phyloP scores from a whole-genome alignment of 1,284 basidiomycete genomes.

The Ustilago nuda region DNA sequence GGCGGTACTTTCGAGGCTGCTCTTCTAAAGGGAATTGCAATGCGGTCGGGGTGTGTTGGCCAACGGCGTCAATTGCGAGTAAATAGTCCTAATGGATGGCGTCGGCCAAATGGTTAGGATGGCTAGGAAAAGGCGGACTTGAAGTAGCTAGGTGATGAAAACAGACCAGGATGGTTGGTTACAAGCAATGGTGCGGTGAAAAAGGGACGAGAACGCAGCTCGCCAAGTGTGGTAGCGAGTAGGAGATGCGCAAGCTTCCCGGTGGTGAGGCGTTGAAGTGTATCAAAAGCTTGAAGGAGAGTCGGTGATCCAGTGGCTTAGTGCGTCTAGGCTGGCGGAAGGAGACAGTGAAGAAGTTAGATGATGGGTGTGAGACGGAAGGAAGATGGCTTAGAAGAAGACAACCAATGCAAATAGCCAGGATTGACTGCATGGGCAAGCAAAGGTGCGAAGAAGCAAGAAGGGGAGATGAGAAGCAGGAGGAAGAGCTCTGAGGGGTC shows the following conservation, averaged over 20 bases:
- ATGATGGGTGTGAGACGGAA: neutral
- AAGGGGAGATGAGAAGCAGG: neutral
- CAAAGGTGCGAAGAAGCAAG: slow-evolving; percentile 8
- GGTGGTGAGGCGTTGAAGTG: slow-evolving; percentile 11
- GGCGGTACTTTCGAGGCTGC: neutral
- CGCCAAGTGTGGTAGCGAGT: neutral
- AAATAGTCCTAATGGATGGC: neutral
- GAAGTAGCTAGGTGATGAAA: neutral
- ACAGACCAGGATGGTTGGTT: neutral
- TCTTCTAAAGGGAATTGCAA: neutral
- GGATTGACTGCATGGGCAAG: slow-evolving; percentile 13
- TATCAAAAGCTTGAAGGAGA: neutral
- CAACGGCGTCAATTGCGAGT: no score
- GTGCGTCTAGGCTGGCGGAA: slow-evolving; percentile 6
- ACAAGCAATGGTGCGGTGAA: neutral
- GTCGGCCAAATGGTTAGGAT: neutral
- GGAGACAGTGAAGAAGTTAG: neutral
- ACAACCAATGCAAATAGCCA: slow-evolving; percentile 25
- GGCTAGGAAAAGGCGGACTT: neutral
- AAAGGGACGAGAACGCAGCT: neutral
- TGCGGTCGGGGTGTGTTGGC: no score
- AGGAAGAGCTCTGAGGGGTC: neutral
- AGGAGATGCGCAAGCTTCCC: slow-evolving; percentile 4
- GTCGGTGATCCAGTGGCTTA: slow-evolving; percentile 1
- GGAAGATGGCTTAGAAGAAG: slow-evolving; percentile 5